phyloP scores from a whole-genome alignment of 2,329 filamentous ascomycete species.

The Claviceps pazoutovae region DNA sequence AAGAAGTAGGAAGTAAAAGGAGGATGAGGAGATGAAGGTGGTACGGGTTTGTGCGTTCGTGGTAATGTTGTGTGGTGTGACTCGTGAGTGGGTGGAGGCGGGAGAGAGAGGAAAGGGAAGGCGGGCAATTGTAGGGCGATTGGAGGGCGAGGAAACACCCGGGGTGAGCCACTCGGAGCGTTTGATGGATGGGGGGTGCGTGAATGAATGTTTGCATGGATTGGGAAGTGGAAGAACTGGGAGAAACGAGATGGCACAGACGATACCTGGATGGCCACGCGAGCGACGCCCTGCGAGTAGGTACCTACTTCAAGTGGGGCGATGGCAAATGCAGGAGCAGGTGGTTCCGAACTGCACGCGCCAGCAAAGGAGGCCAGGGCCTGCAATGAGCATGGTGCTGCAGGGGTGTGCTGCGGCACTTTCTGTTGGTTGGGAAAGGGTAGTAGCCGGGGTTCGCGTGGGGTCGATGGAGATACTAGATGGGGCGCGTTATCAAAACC shows the following conservation, averaged over 20 bases:
- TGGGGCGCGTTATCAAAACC: slow-evolving; percentile 7
- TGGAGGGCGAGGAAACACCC: neutral
- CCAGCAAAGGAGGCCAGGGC: no score
- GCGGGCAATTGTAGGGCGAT: slow-evolving; percentile 3
- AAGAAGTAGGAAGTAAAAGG: neutral
- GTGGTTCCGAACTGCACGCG: neutral
- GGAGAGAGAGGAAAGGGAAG: slow-evolving; percentile 3
- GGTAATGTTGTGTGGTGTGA: neutral
- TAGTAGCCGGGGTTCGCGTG: slow-evolving; percentile 2
- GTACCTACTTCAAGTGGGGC: slow-evolving; percentile 2
- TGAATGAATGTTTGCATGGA: neutral
- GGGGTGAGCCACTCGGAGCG: neutral
- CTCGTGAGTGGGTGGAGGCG: neutral
- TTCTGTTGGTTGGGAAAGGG: slow-evolving; percentile 17
- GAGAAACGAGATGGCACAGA: neutral
- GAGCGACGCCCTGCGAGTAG: neutral
- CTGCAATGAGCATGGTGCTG: neutral
- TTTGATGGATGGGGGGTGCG: neutral
- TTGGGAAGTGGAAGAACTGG: slow-evolving; percentile 3
- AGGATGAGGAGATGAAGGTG: neutral
- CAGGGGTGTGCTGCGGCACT: slow-evolving; percentile 10
- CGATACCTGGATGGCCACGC: neutral
- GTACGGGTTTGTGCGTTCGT: neutral
- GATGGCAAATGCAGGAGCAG: slow-evolving; percentile 5
- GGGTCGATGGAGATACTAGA: no score